phyloP scores from a whole-genome alignment of 2,329 filamentous ascomycete species.

The Diaporthe eres region DNA sequence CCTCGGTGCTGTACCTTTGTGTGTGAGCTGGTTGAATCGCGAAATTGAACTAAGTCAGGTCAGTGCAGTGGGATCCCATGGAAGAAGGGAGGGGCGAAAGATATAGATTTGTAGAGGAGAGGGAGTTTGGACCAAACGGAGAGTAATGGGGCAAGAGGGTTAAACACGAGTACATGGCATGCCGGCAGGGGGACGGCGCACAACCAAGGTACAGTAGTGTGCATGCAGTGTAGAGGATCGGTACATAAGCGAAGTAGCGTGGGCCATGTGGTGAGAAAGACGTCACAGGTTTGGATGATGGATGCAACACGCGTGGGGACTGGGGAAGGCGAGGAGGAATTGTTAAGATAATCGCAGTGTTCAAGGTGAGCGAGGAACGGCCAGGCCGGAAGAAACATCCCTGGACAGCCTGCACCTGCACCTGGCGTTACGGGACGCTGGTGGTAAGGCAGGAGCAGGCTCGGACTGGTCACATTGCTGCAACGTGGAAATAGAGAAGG shows the following conservation, averaged over 20 bases:
- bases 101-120: background rate
- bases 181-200: background rate
- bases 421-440: background rate
- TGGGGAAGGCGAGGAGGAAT: conserved; percentile 8
- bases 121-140: background rate
- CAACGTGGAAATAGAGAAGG: background rate
- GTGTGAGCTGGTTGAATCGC: background rate
- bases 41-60: background rate
- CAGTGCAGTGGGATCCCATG: too few species aligned
- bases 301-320: conserved; percentile 5
- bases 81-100: background rate
- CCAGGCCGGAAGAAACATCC: conserved; percentile 14
- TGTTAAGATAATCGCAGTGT: background rate
- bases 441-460: background rate
- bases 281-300: background rate
- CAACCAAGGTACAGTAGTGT: background rate
- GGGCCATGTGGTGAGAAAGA: conserved; percentile 10
- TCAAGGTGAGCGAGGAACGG: background rate
- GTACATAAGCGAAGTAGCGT: conserved; percentile 1
- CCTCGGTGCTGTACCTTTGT: background rate
- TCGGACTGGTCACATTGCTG: conserved; percentile 12
- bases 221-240: background rate
- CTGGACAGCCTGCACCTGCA: background rate
- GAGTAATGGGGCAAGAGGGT: background rate
- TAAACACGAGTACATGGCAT: background rate